These are phyloP conservation scores for Tuber magnatum DNA, from an alignment of 495 filamentous ascomycete genomes.

Conservation along the genomic window DNA sequence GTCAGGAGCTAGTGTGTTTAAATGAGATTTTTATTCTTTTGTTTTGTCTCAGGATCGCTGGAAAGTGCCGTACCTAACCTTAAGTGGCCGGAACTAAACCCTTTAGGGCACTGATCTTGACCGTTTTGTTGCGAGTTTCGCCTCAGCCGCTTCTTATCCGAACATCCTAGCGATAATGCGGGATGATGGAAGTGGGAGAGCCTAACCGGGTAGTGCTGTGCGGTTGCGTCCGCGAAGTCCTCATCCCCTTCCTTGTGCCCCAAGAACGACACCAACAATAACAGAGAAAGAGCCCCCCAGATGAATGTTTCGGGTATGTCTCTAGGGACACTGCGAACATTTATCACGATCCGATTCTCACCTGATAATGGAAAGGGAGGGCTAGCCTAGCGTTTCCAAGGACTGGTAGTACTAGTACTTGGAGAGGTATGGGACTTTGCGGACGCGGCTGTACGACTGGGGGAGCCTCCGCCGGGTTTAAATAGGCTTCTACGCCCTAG, in stretches of 20 bases:
- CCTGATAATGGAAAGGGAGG: neutral
- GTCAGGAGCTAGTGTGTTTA: neutral
- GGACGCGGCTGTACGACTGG: neutral
- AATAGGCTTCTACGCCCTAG: conserved; percentile 17
- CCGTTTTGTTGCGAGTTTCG: neutral
- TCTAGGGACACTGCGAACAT: neutral
- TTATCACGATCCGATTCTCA: neutral
- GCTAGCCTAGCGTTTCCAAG: neutral
- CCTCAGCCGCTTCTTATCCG: neutral
- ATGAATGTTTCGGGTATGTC: neutral
- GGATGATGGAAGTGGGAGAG: neutral
- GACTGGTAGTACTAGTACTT: neutral
- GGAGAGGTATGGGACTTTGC: neutral
- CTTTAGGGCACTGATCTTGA: neutral
- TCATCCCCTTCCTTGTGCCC: neutral
- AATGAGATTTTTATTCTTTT: neutral
- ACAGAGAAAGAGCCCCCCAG: neutral
- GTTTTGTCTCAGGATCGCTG: neutral
- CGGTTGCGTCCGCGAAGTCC: no score
- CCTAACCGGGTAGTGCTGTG: neutral
- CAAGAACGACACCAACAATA: neutral
- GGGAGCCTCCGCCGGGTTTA: conserved; percentile 6
- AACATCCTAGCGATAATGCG: neutral
- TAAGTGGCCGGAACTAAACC: neutral
- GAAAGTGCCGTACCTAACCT: neutral